These are phyloP conservation scores for Ampelocalamus luodianensis DNA, from an alignment of 176 grass and related monocot genomes.

Conservation along the genomic window DNA sequence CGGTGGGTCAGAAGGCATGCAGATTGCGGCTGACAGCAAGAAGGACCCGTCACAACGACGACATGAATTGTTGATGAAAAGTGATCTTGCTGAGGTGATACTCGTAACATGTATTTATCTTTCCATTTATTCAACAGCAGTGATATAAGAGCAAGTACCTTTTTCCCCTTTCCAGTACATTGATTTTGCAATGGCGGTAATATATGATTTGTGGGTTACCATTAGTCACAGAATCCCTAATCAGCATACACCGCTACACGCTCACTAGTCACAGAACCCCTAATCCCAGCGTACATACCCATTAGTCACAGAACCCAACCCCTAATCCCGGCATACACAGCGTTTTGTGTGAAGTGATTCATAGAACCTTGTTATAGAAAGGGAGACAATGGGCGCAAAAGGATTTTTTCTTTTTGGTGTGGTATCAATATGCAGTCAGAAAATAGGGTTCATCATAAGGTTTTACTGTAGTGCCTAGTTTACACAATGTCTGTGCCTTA, in stretches of 20 bases:
- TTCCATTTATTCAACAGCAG: not conserved
- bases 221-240: constrained; percentile 7
- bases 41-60: constrained; percentile 78
- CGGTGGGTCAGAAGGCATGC: constrained; percentile 5
- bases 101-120: not conserved
- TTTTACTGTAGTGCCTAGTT: not conserved
- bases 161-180: not conserved
- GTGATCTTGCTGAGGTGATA: constrained; percentile 81
- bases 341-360: not conserved
- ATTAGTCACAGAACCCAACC: constrained; percentile 1
- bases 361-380: not conserved
- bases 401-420: not conserved
- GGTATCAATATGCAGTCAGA: not conserved
- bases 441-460: not conserved
- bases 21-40: constrained; percentile 62
- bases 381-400: not conserved
- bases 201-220: not conserved
- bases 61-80: constrained; percentile 79
- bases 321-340: not conserved
- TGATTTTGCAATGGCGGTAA: constrained; percentile 1
- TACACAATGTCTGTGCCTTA: not conserved
- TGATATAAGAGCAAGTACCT: not conserved
- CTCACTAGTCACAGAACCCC: not conserved
- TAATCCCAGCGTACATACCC: not conserved
- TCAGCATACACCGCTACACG: not conserved